Base-by-base conservation (phyloP, 306 rosid species). In the Prunus davidiana region DNA sequence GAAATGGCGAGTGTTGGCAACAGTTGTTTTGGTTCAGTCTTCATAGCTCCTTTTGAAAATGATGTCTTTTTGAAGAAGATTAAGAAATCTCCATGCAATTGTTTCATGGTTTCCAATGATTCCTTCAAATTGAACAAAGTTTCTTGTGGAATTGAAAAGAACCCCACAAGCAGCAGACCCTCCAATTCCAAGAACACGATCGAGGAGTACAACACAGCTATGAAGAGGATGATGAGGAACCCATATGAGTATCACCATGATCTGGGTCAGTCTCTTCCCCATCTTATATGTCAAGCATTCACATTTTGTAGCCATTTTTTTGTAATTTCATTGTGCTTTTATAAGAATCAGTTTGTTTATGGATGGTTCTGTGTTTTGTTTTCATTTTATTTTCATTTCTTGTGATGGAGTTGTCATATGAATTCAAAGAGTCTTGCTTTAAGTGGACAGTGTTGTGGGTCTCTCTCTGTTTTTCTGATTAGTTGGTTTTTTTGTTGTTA, bases 221-320 rank as follows among this genome's bases (percentile, higher is more conserved):
- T 90, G 98, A 95, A 82, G 90, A 84, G 67, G 78, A 95, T 92
- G 98, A 95, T 88, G 98, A 92, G 90, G 76, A 95, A 82, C 77
- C 98, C 98, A 63, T 92, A 86, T 50, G 98, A 95, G 83, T 95
- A 95, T 84, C 97, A 95, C 41, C 98, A 95, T 65, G 96, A 95
- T 84, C 85, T 92, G 63, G 97, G 97, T 95, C 78, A 74, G 97
- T 88, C 74, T 75, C 89, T 43, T 30, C 25, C 25, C 66, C 20
- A 6, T 34, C 43, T 34, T 6, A 6, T 34, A 34, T 34, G 38
- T 5, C 6, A 32, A 32, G 38, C 38, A 32, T 32, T 32, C 38
- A 32, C 38, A 32, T 32, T 32, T 32, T 32, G 38, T 32, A 32
- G 7, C 7, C 38, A 7, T 13, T 13, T 12, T 64, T 63, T n/a